Percentiles rank a stretch among this genome's conserved stretches.
These are phyloP conservation scores for Lipomyces yamadae DNA, from an alignment of 805 yeast species.

Conservation along the genomic window DNA sequence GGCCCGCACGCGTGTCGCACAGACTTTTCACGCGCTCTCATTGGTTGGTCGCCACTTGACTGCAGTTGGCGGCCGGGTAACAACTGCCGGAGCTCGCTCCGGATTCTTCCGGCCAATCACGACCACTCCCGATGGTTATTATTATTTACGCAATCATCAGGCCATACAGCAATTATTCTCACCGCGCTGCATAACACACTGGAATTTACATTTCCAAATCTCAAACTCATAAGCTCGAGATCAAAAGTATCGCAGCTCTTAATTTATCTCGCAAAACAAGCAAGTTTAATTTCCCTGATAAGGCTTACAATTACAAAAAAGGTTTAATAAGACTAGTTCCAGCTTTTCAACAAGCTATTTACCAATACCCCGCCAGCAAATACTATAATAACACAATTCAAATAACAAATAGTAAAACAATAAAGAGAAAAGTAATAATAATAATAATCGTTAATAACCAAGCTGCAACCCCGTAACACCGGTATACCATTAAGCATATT, in stretches of 20 bases:
- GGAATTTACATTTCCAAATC: no score
- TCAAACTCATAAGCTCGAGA: no score
- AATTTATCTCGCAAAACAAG: neutral
- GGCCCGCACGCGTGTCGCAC: no score
- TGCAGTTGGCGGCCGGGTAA: no score
- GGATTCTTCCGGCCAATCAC: no score
- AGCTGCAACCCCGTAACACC: constrained; percentile 2
- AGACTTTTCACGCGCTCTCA: constrained; percentile 13
- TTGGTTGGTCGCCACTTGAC: constrained; percentile 26
- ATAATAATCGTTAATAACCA: neutral
- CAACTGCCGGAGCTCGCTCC: no score
- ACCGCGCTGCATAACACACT: no score
- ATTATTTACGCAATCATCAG: no score
- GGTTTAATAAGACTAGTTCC: neutral
- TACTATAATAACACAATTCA: neutral
- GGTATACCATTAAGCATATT: neutral
- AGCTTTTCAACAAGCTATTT: neutral
- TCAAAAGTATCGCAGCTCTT: no score
- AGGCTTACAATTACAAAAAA: neutral
- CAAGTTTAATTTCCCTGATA: neutral
- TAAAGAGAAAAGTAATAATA: neutral
- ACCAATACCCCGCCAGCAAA: neutral
- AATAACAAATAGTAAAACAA: neutral
- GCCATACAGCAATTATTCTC: no score
- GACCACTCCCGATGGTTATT: no score